These are phyloP conservation scores for Alternaria dauci DNA, from an alignment of 2,329 filamentous ascomycete species.

Conservation along the genomic window DNA sequence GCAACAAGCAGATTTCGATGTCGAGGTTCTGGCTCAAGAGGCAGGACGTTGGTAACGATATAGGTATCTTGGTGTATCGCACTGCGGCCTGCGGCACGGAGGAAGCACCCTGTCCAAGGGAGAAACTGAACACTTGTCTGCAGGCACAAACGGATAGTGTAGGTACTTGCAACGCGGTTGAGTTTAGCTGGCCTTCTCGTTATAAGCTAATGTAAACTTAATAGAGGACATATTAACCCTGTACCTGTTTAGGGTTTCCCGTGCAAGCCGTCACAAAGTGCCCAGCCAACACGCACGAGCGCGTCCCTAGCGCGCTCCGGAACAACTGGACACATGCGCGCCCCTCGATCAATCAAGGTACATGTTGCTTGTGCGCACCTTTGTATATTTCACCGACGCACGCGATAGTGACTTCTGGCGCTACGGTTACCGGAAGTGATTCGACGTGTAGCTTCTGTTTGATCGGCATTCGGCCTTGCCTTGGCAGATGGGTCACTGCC, in stretches of 20 bases:
- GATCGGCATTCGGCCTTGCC: constrained; percentile 19
- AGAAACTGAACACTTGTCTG: not conserved
- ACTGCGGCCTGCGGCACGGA: not conserved
- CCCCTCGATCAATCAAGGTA: constrained; percentile 12
- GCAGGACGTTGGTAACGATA: not conserved
- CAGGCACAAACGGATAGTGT: not conserved
- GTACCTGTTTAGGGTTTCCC: not conserved
- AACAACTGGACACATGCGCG: constrained; percentile 4
- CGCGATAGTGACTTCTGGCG: constrained; percentile 1
- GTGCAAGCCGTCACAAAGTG: not conserved
- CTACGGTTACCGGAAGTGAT: constrained; percentile 11
- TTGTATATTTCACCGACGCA: constrained; percentile 12
- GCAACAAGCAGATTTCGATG: not conserved
- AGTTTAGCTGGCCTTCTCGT: not conserved
- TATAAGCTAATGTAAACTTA: not conserved
- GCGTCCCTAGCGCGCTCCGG: constrained; percentile 14
- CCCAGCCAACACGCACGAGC: constrained; percentile 10
- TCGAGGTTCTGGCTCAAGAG: not conserved
- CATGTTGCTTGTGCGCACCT: constrained; percentile 14
- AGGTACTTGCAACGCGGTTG: not conserved
- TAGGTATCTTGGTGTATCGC: not conserved
- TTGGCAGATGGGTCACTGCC: constrained; percentile 21
- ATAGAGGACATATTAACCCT: not conserved
- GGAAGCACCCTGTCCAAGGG: not conserved
- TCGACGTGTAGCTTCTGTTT: constrained; percentile 13